phyloP scores from a whole-genome alignment of 768 basidiomycete species.

The Wakefieldia striispora region DNA sequence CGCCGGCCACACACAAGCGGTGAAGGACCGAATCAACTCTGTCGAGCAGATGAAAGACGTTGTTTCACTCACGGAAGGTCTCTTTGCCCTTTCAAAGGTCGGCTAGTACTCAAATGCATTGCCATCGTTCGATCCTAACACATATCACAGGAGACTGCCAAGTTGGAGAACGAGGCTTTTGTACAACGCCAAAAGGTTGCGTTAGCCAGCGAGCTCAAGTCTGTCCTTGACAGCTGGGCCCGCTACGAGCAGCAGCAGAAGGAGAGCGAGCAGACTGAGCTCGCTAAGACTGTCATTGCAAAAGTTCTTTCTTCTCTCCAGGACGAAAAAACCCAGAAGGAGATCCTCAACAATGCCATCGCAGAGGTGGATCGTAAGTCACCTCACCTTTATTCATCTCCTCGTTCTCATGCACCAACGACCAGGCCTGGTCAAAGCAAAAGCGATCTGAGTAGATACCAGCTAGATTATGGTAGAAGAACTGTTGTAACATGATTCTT shows the following conservation, averaged over 20 bases:
- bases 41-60: constrained; percentile 97
- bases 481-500: constrained; percentile 4
- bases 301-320: constrained; percentile 80
- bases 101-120: constrained; percentile 4
- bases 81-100: constrained; percentile 92
- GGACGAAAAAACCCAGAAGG: constrained; percentile 88
- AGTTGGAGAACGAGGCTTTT: constrained; percentile 86
- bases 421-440: constrained; percentile 86
- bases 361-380: constrained; percentile 91
- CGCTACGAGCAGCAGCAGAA: constrained; percentile 96
- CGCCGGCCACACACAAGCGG: constrained; percentile 87
- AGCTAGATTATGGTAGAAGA: constrained; percentile 30
- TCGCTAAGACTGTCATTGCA: constrained; percentile 84
- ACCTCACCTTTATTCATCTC: background rate
- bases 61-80: constrained; percentile 82
- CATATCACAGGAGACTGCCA: constrained; percentile 75
- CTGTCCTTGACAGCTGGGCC: constrained; percentile 97
- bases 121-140: background rate
- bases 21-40: constrained; percentile 87
- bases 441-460: constrained; percentile 67
- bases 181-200: constrained; percentile 86
- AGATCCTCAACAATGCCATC: constrained; percentile 76
- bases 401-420: background rate
- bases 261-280: constrained; percentile 93
- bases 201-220: constrained; percentile 85